Evolutionary conservation across 148 eudicot species (phyloP).

Genomic region (Pharnaceum exiguum): DNA sequence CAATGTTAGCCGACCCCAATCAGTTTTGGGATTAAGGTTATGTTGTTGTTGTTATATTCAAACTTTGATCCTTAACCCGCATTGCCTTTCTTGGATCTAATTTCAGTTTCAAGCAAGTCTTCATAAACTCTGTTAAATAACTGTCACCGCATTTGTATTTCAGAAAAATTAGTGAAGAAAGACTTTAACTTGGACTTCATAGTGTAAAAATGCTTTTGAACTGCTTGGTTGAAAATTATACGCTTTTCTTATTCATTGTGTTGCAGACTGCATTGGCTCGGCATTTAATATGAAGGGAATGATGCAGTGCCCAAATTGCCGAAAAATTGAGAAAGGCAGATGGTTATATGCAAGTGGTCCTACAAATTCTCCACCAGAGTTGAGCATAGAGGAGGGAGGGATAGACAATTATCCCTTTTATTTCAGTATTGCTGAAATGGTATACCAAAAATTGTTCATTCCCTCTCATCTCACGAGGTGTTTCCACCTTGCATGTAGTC

Average conservation of each 20-base stretch:
- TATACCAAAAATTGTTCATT: constrained; percentile 17
- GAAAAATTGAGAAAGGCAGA: constrained; percentile 58
- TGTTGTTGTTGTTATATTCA: no score
- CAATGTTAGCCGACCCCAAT: no score
- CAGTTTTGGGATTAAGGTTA: no score
- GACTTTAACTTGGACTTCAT: no score
- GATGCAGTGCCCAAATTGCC: constrained; percentile 88
- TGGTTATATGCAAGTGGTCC: constrained; percentile 60
- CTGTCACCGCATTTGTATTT: no score
- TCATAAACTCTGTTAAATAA: no score
- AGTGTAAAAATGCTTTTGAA: no score
- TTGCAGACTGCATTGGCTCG: constrained; percentile 79
- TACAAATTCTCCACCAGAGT: constrained; percentile 29
- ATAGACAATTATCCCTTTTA: constrained; percentile 32
- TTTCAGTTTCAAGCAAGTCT: no score
- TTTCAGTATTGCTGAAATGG: constrained; percentile 40
- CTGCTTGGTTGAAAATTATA: no score
- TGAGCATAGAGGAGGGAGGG: constrained; percentile 31
- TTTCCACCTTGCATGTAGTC: background rate
- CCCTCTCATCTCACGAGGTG: background rate
- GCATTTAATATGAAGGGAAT: constrained; percentile 65
- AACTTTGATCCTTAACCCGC: no score
- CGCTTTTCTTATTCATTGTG: constrained; percentile 8
- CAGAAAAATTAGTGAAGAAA: no score
- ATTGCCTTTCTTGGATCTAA: no score